These are phyloP conservation scores for Pichia sp. DNA, from an alignment of 1,139 yeast genomes.

Conservation along the genomic window DNA sequence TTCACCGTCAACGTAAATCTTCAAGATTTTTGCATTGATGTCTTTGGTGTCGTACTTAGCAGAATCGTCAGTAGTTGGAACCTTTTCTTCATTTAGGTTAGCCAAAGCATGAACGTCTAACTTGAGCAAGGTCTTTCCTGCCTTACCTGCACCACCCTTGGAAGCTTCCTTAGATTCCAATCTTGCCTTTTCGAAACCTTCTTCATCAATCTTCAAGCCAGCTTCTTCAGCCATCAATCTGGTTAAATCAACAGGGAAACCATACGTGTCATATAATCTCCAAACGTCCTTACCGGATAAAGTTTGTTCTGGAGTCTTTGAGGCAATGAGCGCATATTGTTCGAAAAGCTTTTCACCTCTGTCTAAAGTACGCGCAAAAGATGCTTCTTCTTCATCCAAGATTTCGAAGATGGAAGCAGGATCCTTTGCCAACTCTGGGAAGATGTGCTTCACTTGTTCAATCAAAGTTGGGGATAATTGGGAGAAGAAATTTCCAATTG, in stretches of 20 bases:
- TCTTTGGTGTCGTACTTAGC: slow-evolving; percentile 65
- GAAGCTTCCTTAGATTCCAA: slow-evolving; percentile 90
- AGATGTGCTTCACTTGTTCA: slow-evolving; percentile 77
- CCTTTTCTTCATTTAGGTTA: slow-evolving; percentile 47
- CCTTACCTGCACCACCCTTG: slow-evolving; percentile 63
- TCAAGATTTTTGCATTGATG: slow-evolving; percentile 56
- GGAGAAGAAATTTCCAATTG: slow-evolving; percentile 89
- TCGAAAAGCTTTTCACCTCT: slow-evolving; percentile 97
- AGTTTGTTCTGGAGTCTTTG: slow-evolving; percentile 65
- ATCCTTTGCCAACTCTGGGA: slow-evolving; percentile 82
- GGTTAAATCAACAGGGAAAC: slow-evolving; percentile 97
- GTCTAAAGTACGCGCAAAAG: slow-evolving; percentile 91
- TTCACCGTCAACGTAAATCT: slow-evolving; percentile 50
- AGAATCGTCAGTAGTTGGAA: slow-evolving; percentile 78
- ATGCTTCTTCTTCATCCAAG: slow-evolving; percentile 89
- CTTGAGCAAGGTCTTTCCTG: slow-evolving; percentile 55
- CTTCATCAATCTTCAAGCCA: slow-evolving; percentile 87
- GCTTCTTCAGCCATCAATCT: slow-evolving; percentile 98
- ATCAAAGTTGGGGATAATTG: slow-evolving; percentile 89
- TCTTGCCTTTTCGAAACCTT: slow-evolving; percentile 84
- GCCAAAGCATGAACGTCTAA: slow-evolving; percentile 88
- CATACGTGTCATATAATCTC: slow-evolving; percentile 98
- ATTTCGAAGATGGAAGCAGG: slow-evolving; percentile 78
- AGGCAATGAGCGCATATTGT: slow-evolving; percentile 80
- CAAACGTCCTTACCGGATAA: slow-evolving; percentile 93